These are phyloP conservation scores for Ceriops tagal DNA, from an alignment of 345 rosid genomes.

Conservation along the genomic window DNA sequence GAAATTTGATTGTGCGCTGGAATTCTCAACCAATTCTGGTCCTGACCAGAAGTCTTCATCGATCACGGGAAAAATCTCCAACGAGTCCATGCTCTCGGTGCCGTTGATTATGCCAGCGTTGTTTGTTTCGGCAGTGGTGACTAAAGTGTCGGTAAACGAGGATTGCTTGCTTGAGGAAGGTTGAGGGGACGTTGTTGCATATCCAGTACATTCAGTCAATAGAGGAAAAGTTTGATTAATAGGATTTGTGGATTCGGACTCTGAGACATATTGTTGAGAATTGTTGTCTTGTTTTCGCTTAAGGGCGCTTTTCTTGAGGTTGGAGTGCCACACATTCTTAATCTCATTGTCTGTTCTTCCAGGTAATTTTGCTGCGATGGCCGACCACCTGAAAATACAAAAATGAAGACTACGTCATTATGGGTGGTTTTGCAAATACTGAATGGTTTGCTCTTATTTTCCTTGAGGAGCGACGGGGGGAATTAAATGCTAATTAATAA, in stretches of 20 bases:
- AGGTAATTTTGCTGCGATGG: constrained; percentile 70
- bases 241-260: constrained; percentile 21
- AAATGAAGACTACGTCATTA: background rate
- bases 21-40: constrained; percentile 15
- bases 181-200: constrained; percentile 36
- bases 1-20: constrained; percentile 11
- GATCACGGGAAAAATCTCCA: constrained; percentile 44
- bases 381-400: constrained; percentile 62
- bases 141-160: constrained; percentile 29
- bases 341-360: constrained; percentile 95
- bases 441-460: background rate
- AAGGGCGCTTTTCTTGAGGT: constrained; percentile 64
- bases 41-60: constrained; percentile 73
- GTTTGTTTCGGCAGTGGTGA: constrained; percentile 18
- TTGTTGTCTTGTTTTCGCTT: constrained; percentile 32
- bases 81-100: constrained; percentile 19
- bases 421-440: background rate
- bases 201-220: background rate
- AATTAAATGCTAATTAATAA: background rate
- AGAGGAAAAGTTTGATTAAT: background rate
- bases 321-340: constrained; percentile 91
- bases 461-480: too few species aligned
- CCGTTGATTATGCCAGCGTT: constrained; percentile 13
- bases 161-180: constrained; percentile 52
- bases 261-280: constrained; percentile 17